Base-by-base conservation (phyloP, 371 early-diverging fungal genomes). In the Apophysomyces variabilis region DNA sequence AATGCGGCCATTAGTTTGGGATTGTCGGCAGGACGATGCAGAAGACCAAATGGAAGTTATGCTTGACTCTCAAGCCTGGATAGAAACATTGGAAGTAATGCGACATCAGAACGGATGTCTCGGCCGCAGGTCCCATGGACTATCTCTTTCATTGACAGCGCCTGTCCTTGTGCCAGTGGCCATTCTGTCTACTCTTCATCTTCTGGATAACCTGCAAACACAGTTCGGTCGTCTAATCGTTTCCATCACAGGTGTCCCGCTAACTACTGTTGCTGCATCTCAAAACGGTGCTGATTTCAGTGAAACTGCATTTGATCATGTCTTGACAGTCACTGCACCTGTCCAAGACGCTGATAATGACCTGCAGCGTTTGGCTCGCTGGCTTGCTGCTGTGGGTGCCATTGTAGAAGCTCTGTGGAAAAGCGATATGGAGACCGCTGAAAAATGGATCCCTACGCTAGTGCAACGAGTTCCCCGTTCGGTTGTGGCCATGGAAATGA, bases 331-430 rank as follows among this genome's bases (percentile, higher is more conserved):
- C 35, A 66, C 71, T 3, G 57, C 60, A 21, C 16, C 67, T 3
- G 32, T 8, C 5, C 61, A 37, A 8, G 57, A 46, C n/a, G 35
- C 59, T 32, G 59, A 64, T n/a, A 61, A 68, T 4, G 72, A 76
- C 9, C 68, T 69, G 0, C 71, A 69, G 32, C 72, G 69, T 8
- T 47, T 75, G n/a, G 75, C 73, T 5, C 66, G 71, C 11, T 81
- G 82, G 82, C 69, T 76, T 26, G 72, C 75, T 2, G 62, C 74
- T 4, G 72, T 78, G 0, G 82, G 82, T 21, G 71, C 71, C 18
- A 66, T 70, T 1, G 66, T 74, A 0, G 77, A 78, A 66, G 64
- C 70, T 6, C 36, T 81, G 7, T 81, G 82, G 78, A 67, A 65
- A 36, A 66, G 71, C 47, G 64, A 76, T 4, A 18, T 58, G 1